Base-by-base conservation (phyloP, 495 filamentous ascomycete genomes). In the Penicillium soppii region DNA sequence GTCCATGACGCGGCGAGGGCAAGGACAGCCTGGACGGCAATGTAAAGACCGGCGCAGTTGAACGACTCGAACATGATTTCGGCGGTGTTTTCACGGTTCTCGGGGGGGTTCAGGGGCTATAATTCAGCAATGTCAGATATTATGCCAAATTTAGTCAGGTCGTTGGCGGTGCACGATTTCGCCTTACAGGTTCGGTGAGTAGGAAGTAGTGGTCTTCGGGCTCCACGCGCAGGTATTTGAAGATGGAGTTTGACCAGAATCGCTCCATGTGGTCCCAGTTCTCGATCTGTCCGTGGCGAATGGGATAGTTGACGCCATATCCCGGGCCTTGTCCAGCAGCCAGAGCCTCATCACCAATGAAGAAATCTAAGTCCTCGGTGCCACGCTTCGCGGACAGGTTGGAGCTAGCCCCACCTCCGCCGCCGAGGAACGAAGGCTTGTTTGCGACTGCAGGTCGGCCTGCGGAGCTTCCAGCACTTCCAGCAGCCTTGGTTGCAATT, bases 21-120 rank as follows among this genome's bases (percentile, higher is more conserved):
- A 43, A 98, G 85, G 17, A 98, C 94, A 12, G 94, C 94, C 74
- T 98, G 94, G 8, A 98, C 94, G 35, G 95, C 94, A 61, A 98
- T 98, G 73, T 98, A 98, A 32, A 98, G 86, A 70, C 94, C 94
- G 48, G 94, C 92, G 73, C 94, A 97, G 70, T 98, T 98, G 78
- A 97, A 98, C 15, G 92, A 96, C 65, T 98, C 94, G 75, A 98
- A 98, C 87, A 98, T 96, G 72, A 98, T 97, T 69, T 98, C 94
- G 69, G 94, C 94, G 17, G 94, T 97, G 69, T 97, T 97, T 69
- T 98, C 94, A 57, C 94, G 91, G 71, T 97, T 97, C 76, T 98
- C 94, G 16, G 94, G 94, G 21, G 94, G 94, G 72, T 98, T 97
- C 52, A 97, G 80, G 50, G 94, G 95, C 90, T 97, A 59, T 32